Conservation (phyloP, 1,284 basidiomycete species). For the Coriolopsis trogii region DNA sequence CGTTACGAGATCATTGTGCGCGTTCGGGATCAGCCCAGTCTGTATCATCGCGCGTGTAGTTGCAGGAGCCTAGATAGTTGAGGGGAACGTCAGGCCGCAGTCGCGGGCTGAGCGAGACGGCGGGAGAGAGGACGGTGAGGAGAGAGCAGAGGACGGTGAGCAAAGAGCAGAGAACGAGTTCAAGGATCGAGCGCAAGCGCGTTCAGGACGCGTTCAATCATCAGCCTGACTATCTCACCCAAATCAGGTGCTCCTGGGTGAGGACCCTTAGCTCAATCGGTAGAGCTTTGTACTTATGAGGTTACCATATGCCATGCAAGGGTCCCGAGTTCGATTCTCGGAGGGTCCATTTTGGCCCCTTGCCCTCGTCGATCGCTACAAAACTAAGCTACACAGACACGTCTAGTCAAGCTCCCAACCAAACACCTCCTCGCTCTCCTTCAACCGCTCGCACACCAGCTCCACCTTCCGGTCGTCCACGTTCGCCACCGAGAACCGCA, state of each 20-base stretch:
- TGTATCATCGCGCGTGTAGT: slow-evolving; percentile 72
- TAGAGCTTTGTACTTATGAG: slow-evolving; percentile 54
- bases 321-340: slow-evolving; percentile 53
- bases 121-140: too few species aligned
- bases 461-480: slow-evolving; percentile 65
- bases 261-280: slow-evolving; percentile 52
- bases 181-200: too few species aligned
- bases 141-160: too few species aligned
- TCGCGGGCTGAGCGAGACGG: too few species aligned
- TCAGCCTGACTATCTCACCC: too few species aligned
- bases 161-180: too few species aligned
- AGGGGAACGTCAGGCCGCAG: too few species aligned
- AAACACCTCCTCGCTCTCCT: slow-evolving; percentile 34
- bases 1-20: slow-evolving; percentile 79
- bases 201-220: too few species aligned
- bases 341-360: slow-evolving; percentile 46
- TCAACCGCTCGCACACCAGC: slow-evolving; percentile 61
- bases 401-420: slow-evolving; percentile 32
- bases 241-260: too few species aligned
- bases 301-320: slow-evolving; percentile 43
- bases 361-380: too few species aligned
- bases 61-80: too few species aligned
- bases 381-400: too few species aligned
- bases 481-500: slow-evolving; percentile 85
- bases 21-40: slow-evolving; percentile 71